Base-by-base conservation (phyloP, 1,284 basidiomycete genomes). In the Vanrija sp. region DNA sequence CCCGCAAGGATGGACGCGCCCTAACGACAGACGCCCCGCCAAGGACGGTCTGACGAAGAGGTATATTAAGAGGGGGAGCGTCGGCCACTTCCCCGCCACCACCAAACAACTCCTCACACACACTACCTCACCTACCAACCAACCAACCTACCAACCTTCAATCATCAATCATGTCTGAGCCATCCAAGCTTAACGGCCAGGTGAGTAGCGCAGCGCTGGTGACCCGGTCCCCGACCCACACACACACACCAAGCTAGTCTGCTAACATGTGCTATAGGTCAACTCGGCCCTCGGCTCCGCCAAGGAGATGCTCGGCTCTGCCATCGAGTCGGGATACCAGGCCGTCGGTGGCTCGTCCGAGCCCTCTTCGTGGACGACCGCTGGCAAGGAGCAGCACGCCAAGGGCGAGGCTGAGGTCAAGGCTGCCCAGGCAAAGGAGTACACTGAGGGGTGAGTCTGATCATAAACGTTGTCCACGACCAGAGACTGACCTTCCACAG, bases 131-230 rank as follows among this genome's bases (percentile, higher is more conserved):
- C 42, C 49, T 52, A 16, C 23, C 40, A 29, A 42, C 51, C 29
- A 54, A 55, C 51, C 39, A 53, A 19, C 26, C n/a, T n/a, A n/a
- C n/a, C n/a, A 23, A 23, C 43, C 28, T 46, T 51, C 42, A 51
- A 50, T 18, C 14, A 54, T 3, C 43, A 54, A 65, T 45, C 40
- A 69, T 66, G 64, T 56, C 65, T 38, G 73, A 76, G 48, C 76
- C 77, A 52, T 84, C 81, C 79, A 87, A 88, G 78, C 66, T 78
- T 62, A 78, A 81, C 66, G 87, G 85, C 61, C 83, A 87, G 72
- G 72, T 72, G 34, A 55, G 67, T 65, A 7, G 28, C 28, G 28
- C 28, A 7, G 28, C 28, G 28, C 28, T 25, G 7, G 7, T 25
- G 12, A 18, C 46, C 18, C 26, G 38, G 21, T 2, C n/a, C n/a